A percentile compares a stretch with the other conserved stretches of the same genome.
phyloP scores from a whole-genome alignment of 2,329 filamentous ascomycete genomes.

The Colletotrichum costaricense region DNA sequence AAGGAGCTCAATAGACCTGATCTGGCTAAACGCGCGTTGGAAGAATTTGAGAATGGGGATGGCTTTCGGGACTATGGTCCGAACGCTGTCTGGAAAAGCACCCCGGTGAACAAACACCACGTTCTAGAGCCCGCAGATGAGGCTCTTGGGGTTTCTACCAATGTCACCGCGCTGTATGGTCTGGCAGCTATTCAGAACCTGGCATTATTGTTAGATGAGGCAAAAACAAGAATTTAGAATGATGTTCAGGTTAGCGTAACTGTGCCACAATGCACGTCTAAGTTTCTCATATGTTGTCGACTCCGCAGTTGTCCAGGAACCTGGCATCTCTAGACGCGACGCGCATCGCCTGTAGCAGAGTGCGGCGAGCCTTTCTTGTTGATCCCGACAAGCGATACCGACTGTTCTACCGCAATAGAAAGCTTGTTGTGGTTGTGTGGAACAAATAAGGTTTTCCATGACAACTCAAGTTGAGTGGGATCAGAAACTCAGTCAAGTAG shows the following conservation, averaged over 20 bases:
- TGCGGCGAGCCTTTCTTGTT: background rate
- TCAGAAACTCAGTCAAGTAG: background rate
- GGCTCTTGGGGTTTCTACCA: background rate
- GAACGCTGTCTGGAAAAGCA: background rate
- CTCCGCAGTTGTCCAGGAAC: background rate
- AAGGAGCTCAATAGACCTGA: background rate
- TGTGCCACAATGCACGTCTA: background rate
- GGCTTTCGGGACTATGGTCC: background rate
- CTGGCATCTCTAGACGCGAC: background rate
- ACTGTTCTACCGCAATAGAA: background rate
- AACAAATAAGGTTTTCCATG: background rate
- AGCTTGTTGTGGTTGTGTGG: background rate
- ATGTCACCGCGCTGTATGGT: background rate
- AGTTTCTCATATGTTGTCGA: background rate
- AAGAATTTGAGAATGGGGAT: background rate
- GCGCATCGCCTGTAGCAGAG: background rate
- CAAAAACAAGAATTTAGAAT: background rate
- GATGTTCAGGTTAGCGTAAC: background rate
- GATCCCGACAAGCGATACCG: background rate
- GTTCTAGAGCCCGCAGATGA: background rate
- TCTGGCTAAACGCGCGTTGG: background rate
- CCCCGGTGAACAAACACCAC: background rate
- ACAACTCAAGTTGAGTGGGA: background rate
- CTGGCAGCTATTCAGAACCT: background rate
- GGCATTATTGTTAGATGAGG: background rate